phyloP scores from a whole-genome alignment of 768 basidiomycete genomes.

The Pluteus cervinus region DNA sequence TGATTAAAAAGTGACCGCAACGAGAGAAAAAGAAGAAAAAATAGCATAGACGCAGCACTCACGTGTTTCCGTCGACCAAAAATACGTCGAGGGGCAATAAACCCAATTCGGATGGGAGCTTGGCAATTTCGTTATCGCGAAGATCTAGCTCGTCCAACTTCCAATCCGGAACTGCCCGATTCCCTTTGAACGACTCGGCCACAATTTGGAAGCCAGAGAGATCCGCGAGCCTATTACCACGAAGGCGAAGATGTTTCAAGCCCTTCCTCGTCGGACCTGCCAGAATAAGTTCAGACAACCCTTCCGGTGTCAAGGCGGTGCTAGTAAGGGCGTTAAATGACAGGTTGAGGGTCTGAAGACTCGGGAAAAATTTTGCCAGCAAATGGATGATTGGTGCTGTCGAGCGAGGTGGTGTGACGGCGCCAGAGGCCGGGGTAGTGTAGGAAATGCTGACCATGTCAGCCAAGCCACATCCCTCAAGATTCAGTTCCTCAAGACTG shows the following conservation, averaged over 20 bases:
- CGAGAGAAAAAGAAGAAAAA: background rate
- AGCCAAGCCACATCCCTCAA: conserved; percentile 68
- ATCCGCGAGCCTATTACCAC: conserved; percentile 60
- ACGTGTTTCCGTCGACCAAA: conserved; percentile 82
- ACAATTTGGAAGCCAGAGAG: conserved; percentile 58
- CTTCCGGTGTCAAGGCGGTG: conserved; percentile 40
- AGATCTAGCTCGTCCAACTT: conserved; percentile 79
- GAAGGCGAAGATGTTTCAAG: conserved; percentile 57
- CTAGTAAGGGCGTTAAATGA: conserved; percentile 70
- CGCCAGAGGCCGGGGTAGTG: conserved; percentile 22
- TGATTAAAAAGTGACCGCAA: conserved; percentile 1
- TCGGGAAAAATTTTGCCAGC: conserved; percentile 64
- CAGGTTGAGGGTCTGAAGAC: conserved; percentile 60
- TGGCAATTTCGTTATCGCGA: conserved; percentile 74
- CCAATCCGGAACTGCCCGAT: conserved; percentile 60
- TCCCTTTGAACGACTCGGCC: conserved; percentile 60
- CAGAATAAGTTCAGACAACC: conserved; percentile 47
- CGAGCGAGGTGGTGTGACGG: conserved; percentile 34
- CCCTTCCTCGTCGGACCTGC: conserved; percentile 42
- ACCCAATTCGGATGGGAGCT: conserved; percentile 64
- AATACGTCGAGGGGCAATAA: conserved; percentile 75
- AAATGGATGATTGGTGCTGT: conserved; percentile 53
- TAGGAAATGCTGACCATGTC: conserved; percentile 50
- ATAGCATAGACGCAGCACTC: conserved; percentile 24
- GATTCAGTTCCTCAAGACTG: conserved; percentile 61